phyloP scores from a whole-genome alignment of 192 early-diverging fungal species.

The Anaeromyces robustus region DNA sequence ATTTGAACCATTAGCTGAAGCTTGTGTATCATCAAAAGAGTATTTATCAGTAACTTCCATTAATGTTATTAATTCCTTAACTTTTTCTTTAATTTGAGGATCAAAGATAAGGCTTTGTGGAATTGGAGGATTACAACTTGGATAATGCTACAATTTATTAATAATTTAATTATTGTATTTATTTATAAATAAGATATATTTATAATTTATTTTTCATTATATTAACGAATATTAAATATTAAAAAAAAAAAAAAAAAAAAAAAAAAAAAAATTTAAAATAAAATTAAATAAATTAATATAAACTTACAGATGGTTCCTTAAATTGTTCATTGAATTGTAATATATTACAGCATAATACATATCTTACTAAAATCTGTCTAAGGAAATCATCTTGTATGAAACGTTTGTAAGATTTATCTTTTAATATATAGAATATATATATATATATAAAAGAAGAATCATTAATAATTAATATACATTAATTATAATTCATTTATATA shows the following conservation, averaged over 20 bases:
- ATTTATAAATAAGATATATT: not conserved
- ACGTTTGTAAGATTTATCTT: slow-evolving; percentile 38
- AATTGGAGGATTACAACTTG: not conserved
- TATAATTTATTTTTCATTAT: not conserved
- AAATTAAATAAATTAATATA: not conserved
- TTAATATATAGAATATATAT: too few relatives aligned
- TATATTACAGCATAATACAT: slow-evolving; percentile 54
- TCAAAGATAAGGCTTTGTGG: not conserved
- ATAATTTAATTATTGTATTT: not conserved
- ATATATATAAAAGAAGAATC: too few relatives aligned
- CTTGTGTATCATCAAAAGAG: not conserved
- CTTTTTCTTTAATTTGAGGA: not conserved
- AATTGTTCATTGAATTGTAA: slow-evolving; percentile 47
- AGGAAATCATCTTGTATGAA: slow-evolving; percentile 89
- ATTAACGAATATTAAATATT: not conserved
- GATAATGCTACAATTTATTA: not conserved
- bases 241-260: too few relatives aligned
- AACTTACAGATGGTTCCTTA: slow-evolving; percentile 35
- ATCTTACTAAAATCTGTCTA: slow-evolving; percentile 73
- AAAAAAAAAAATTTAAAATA: not conserved
- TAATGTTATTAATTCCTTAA: not conserved
- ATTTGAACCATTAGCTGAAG: not conserved
- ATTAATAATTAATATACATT: too few relatives aligned
- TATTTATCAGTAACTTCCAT: not conserved
- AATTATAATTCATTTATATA: too few relatives aligned